These are phyloP conservation scores for Schizosaccharomyces versatilis DNA, from an alignment of 1,139 yeast genomes.

Conservation along the genomic window DNA sequence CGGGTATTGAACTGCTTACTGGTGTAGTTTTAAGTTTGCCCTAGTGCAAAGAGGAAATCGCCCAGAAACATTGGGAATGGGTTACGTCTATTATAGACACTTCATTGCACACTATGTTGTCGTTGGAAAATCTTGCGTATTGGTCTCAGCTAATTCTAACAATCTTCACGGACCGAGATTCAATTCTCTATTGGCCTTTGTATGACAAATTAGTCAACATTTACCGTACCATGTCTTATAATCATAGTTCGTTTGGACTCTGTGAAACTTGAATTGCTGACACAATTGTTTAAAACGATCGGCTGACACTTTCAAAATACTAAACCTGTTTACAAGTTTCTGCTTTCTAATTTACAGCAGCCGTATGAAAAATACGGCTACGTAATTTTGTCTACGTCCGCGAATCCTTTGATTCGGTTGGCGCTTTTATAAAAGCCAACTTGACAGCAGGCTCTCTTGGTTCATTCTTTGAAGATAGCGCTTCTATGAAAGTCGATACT, in stretches of 20 bases:
- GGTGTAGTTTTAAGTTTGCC: too few relatives aligned
- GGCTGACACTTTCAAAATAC: slow-evolving; percentile 34
- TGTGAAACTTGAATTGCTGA: slow-evolving; percentile 36
- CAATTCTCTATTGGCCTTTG: slow-evolving; percentile 41
- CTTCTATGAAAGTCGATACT: too few relatives aligned
- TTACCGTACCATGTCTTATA: slow-evolving; percentile 30
- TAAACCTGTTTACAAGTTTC: slow-evolving; percentile 23
- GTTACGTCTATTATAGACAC: slow-evolving; percentile 29
- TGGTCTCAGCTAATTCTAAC: slow-evolving; percentile 62
- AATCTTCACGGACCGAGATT: slow-evolving; percentile 23
- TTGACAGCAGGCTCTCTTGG: too few relatives aligned
- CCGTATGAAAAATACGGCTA: slow-evolving; percentile 30
- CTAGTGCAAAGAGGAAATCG: slow-evolving; percentile 13
- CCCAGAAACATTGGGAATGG: slow-evolving; percentile 22
- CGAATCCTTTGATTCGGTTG: too few relatives aligned
- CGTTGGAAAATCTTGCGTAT: slow-evolving; percentile 52
- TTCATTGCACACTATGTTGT: slow-evolving; percentile 37
- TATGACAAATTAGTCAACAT: slow-evolving; percentile 27
- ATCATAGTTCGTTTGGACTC: slow-evolving; percentile 50
- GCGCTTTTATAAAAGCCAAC: too few relatives aligned
- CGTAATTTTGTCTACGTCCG: slow-evolving; percentile 22
- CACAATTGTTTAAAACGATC: slow-evolving; percentile 31
- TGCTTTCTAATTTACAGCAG: slow-evolving; percentile 26
- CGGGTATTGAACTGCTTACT: slow-evolving; percentile 19
- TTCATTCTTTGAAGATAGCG: too few relatives aligned